Percentiles rank a stretch among this genome's conserved stretches.
phyloP scores from a whole-genome alignment of 768 basidiomycete genomes.

The Piloderma croceum region DNA sequence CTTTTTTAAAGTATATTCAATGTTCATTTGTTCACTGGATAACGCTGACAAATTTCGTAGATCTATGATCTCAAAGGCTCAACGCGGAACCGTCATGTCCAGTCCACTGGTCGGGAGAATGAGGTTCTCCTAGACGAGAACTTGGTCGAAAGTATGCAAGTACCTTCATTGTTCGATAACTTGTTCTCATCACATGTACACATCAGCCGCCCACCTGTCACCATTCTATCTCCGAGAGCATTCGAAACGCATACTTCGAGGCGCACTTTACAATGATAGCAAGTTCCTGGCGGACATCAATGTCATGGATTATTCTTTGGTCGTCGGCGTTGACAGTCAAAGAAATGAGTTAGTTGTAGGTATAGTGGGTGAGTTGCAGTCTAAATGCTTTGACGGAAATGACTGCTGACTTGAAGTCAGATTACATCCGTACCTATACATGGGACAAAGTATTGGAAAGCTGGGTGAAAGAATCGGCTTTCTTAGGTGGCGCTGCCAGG shows the following conservation, averaged over 20 bases:
- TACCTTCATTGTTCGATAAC: neutral
- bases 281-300: slow-evolving; percentile 92
- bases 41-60: slow-evolving; percentile 30
- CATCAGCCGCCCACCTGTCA: slow-evolving; percentile 69
- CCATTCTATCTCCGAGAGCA: slow-evolving; percentile 97
- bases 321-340: slow-evolving; percentile 86
- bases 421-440: slow-evolving; percentile 92
- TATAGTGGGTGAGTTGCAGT: slow-evolving; percentile 74
- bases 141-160: slow-evolving; percentile 75
- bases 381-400: neutral
- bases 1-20: slow-evolving; percentile 68
- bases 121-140: slow-evolving; percentile 97
- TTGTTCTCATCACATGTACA: slow-evolving; percentile 1
- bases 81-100: slow-evolving; percentile 88
- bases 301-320: slow-evolving; percentile 96
- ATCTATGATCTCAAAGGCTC: slow-evolving; percentile 98
- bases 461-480: slow-evolving; percentile 94
- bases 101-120: slow-evolving; percentile 83
- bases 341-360: slow-evolving; percentile 92
- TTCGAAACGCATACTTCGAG: slow-evolving; percentile 85
- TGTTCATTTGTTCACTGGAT: neutral
- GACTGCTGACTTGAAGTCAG: slow-evolving; percentile 31
- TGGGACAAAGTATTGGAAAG: slow-evolving; percentile 99
- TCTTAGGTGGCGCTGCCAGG: slow-evolving; percentile 74
- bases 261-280: slow-evolving; percentile 91